Base-by-base conservation (phyloP, 768 basidiomycete genomes). In the Boletus sp. region DNA sequence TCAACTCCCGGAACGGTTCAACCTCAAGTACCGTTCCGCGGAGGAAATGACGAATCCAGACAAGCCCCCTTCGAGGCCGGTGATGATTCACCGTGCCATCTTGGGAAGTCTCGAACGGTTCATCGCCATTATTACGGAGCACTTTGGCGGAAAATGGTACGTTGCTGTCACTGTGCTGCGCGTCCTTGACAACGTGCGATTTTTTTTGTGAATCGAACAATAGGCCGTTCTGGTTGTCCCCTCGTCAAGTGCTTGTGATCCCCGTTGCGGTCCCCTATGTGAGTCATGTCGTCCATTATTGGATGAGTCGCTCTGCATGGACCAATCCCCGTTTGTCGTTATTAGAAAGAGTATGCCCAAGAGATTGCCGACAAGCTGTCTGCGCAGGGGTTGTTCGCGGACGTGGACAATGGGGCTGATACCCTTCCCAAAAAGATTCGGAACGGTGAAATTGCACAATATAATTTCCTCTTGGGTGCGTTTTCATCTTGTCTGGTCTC, bases 201-300 rank as follows among this genome's bases (percentile, higher is more conserved):
- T 37, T 5, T 34, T 27, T 34, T 32, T 44, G 45, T 58, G 27
- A 39, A 25, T 25, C 4, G 23, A n/a, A n/a, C n/a, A 21, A 21
- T 56, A 93, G 92, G 93, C 97, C 97, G 3, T 97, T 98, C 80
- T 99, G 97, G 97, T 65, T 98, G 47, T 94, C 91, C 0, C 97
- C 97, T n/a, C 83, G 97, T 34, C 97, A 98, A 74, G 86, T 96
- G 29, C 75, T 97, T 19, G 89, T 98, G 54, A 90, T 99, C 46
- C 97, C 97, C 1, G 93, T 98, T 17, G 92, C 94, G 9, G 82
- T 80, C 15, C 85, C 92, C 42, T 97, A 85, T 71, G 93, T 95
- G 67, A 67, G 89, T 83, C 5, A 19, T 34, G 48, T 10, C 19
- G 30, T 39, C 47, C 37, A 17, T 40, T 47, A n/a, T 33, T n/a